These are phyloP conservation scores for Floccularia luteovirens DNA, from an alignment of 768 basidiomycete genomes.

Conservation along the genomic window DNA sequence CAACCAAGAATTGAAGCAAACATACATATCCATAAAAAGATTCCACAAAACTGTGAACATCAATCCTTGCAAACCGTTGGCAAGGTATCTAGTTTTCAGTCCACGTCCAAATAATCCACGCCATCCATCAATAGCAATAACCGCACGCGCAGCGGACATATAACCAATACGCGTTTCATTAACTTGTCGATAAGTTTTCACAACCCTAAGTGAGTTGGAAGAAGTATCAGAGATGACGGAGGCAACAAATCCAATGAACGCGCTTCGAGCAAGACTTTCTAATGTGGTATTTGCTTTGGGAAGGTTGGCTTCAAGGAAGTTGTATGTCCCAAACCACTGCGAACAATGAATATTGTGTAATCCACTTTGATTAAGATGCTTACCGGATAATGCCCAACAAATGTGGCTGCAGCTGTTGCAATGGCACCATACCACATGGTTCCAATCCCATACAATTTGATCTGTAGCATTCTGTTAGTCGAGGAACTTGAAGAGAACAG, in stretches of 20 bases:
- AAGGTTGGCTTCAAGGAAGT: slow-evolving; percentile 60
- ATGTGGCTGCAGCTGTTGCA: slow-evolving; percentile 89
- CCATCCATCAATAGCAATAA: slow-evolving; percentile 72
- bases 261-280: slow-evolving; percentile 67
- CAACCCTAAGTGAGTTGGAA: slow-evolving; percentile 83
- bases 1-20: slow-evolving; percentile 10
- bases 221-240: slow-evolving; percentile 80
- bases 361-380: slow-evolving; percentile 11
- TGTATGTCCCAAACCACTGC: slow-evolving; percentile 84
- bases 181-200: slow-evolving; percentile 96
- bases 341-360: slow-evolving; percentile 4
- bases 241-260: slow-evolving; percentile 87
- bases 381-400: slow-evolving; percentile 88
- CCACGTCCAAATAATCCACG: slow-evolving; percentile 82
- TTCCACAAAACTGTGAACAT: slow-evolving; percentile 93
- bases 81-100: slow-evolving; percentile 79
- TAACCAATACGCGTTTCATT: slow-evolving; percentile 79
- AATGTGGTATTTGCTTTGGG: slow-evolving; percentile 45
- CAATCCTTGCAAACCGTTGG: slow-evolving; percentile 88
- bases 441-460: slow-evolving; percentile 68
- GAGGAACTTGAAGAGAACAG: background rate
- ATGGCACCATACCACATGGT: slow-evolving; percentile 87
- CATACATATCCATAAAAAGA: slow-evolving; percentile 83
- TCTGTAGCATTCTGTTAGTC: slow-evolving; percentile 25
- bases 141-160: slow-evolving; percentile 64